Percentiles rank a stretch among this genome's conserved stretches.
Conservation (phyloP, 1,139 yeast genomes). For the Geotrichum europaeum region DNA sequence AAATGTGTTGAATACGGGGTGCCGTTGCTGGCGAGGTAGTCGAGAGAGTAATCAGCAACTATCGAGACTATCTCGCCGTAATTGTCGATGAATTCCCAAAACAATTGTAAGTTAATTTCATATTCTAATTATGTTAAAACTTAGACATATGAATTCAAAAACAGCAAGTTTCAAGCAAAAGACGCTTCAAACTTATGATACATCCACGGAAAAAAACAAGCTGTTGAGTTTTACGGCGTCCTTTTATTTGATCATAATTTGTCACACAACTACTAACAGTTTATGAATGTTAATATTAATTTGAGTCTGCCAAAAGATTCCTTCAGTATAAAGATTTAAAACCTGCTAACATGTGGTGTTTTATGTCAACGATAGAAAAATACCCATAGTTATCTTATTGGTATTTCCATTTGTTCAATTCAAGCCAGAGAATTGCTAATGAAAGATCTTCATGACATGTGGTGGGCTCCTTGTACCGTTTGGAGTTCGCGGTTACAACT, state of each 20-base stretch:
- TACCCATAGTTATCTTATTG: no score
- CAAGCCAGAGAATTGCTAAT: neutral
- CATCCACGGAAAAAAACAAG: neutral
- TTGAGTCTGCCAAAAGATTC: neutral
- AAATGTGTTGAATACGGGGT: neutral
- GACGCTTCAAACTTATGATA: neutral
- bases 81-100: no score
- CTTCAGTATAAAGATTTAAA: neutral
- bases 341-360: neutral
- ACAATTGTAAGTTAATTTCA: neutral
- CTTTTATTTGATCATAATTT: neutral
- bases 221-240: neutral
- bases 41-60: neutral
- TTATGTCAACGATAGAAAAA: neutral
- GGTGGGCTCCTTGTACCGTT: neutral
- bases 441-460: neutral
- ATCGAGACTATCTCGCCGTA: no score
- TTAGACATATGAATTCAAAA: no score
- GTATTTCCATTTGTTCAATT: neutral
- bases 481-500: no score
- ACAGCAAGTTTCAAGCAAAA: no score
- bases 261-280: neutral
- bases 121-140: neutral
- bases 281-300: neutral
- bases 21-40: neutral